phyloP scores from a whole-genome alignment of 1,284 basidiomycete genomes.

The Mycena citricolor region DNA sequence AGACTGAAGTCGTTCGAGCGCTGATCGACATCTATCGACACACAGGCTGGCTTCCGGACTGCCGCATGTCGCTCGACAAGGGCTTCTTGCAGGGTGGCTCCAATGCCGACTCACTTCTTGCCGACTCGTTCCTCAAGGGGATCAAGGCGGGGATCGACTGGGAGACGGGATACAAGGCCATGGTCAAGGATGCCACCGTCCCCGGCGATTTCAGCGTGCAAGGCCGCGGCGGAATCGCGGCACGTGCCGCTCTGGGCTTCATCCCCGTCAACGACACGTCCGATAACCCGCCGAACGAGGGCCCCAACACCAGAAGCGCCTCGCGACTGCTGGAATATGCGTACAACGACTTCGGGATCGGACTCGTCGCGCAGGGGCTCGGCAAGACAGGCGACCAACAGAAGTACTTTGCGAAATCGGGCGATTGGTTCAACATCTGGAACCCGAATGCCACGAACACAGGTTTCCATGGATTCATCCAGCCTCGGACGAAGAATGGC shows the following conservation, averaged over 20 bases:
- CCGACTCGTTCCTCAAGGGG: constrained; percentile 66
- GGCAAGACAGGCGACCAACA: constrained; percentile 44
- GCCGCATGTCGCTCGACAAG: constrained; percentile 39
- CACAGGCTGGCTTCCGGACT: constrained; percentile 63
- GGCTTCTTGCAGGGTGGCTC: constrained; percentile 58
- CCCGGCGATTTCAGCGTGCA: constrained; percentile 19
- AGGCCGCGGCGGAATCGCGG: constrained; percentile 17
- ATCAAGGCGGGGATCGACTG: constrained; percentile 20
- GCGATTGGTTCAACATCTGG: constrained; percentile 62
- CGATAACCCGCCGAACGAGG: constrained; percentile 20
- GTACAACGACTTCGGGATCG: constrained; percentile 62
- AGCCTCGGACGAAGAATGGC: constrained; percentile 40
- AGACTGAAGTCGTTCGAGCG: constrained; percentile 56
- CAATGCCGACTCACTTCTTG: constrained; percentile 65
- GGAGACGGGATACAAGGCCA: constrained; percentile 18
- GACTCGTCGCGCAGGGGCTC: constrained; percentile 57
- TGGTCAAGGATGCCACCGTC: constrained; percentile 22
- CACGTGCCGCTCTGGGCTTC: constrained; percentile 12
- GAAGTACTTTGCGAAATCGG: constrained; percentile 53
- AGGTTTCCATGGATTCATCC: constrained; percentile 20
- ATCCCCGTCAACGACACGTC: constrained; percentile 15
- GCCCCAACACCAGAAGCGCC: constrained; percentile 22
- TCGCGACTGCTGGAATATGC: constrained; percentile 42
- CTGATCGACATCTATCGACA: constrained; percentile 67
- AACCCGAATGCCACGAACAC: constrained; percentile 42